phyloP scores from a whole-genome alignment of 345 rosid genomes.

The Aquilaria sinensis region DNA sequence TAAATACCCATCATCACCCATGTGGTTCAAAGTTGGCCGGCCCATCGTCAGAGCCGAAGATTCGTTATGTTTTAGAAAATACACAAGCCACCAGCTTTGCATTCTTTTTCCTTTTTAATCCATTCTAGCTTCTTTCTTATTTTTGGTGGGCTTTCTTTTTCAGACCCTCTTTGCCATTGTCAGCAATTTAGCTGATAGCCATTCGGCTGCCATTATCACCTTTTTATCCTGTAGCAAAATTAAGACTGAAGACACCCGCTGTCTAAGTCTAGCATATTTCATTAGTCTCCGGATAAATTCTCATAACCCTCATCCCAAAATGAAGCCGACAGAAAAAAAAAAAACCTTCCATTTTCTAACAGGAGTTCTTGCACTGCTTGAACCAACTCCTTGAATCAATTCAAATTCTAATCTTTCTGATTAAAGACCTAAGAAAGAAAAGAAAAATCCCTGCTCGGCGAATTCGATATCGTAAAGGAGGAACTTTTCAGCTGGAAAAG shows the following conservation, averaged over 20 bases:
- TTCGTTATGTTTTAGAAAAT: conserved; percentile 7
- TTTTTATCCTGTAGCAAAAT: not conserved
- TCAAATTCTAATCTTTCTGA: too few relatives aligned
- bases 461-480: too few relatives aligned
- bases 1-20: not conserved
- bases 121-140: not conserved
- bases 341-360: not conserved
- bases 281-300: not conserved
- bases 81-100: not conserved
- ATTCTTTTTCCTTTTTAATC: conserved; percentile 11
- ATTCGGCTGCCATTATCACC: conserved; percentile 12
- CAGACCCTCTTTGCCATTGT: conserved; percentile 15
- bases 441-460: too few relatives aligned
- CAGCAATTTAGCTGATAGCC: conserved; percentile 7
- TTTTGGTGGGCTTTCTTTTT: conserved; percentile 10
- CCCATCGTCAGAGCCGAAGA: not conserved
- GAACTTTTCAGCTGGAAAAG: not conserved
- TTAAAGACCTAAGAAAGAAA: too few relatives aligned
- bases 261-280: not conserved
- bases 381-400: too few relatives aligned
- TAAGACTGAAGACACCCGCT: too few relatives aligned
- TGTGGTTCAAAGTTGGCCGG: not conserved
- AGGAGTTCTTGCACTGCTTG: too few relatives aligned
- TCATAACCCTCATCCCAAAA: not conserved
- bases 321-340: not conserved